Percentiles rank a stretch among this genome's conserved stretches.
Conservation (phyloP, 2,329 filamentous ascomycete genomes). For the Cadophora sp. region DNA sequence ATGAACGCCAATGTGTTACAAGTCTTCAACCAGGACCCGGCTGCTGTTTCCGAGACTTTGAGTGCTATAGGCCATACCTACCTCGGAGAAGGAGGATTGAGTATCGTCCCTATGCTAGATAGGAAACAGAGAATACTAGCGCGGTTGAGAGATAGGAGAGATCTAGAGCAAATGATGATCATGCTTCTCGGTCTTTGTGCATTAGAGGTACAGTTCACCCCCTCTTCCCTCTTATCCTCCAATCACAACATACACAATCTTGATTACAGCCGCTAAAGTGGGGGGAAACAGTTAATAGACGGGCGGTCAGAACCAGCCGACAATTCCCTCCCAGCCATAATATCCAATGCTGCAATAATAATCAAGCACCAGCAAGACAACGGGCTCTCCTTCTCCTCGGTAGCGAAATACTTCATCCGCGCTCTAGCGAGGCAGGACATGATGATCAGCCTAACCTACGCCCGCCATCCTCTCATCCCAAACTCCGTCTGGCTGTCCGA, state of each 20-base stretch:
- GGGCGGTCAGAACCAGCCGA: conserved; percentile 22
- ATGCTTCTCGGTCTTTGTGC: conserved; percentile 43
- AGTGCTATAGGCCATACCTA: conserved; percentile 45
- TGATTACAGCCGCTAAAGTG: conserved; percentile 7
- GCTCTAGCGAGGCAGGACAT: conserved; percentile 46
- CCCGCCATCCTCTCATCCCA: conserved; percentile 39
- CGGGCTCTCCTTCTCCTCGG: conserved; percentile 38
- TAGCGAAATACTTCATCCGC: conserved; percentile 45
- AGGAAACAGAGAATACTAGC: conserved; percentile 44
- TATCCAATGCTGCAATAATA: conserved; percentile 39
- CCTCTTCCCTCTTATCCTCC: neutral
- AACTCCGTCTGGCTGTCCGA: conserved; percentile 43
- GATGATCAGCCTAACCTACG: conserved; percentile 41
- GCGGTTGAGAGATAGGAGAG: conserved; percentile 36
- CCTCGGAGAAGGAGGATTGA: conserved; percentile 31
- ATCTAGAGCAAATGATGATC: conserved; percentile 42
- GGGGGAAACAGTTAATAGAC: conserved; percentile 26
- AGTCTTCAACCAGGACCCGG: conserved; percentile 43
- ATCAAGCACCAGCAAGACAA: conserved; percentile 39
- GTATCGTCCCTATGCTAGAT: conserved; percentile 40
- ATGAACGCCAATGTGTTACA: conserved; percentile 45
- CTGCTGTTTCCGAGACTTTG: conserved; percentile 42
- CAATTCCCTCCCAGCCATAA: conserved; percentile 38
- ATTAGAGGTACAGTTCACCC: conserved; percentile 39
- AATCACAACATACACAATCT: conserved; percentile 2